Evolutionary conservation across 2,329 filamentous ascomycete species (phyloP), one percentile per base, ranked within the genome.

Genomic region (Ceratocystis papillata): DNA sequence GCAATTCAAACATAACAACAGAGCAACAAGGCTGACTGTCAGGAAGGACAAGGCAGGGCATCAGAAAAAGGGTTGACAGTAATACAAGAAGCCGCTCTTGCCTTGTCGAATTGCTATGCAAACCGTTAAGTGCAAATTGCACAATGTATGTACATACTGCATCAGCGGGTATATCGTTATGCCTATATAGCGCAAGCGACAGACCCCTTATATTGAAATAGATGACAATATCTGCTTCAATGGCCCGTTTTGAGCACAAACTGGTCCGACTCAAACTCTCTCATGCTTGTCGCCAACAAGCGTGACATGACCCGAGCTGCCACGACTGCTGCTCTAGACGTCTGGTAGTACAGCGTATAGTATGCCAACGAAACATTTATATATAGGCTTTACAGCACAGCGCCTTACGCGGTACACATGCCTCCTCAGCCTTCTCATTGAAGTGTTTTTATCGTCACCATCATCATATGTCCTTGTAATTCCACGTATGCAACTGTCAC

Each of bases 41-140:
- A 41, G 37, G 37, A 41, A 41, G 37, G 10, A 41, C 37, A 41
- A 41, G 37, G 37, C 37, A 41, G 12, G 37, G 37, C 37, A 15
- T 41, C 12, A 62, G 46, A 63, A 48, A 63, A 63, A 63, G 61
- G 61, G 61, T 41, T 41, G 37, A 15, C 37, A 15, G 10, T 15
- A 41, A 41, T 41, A 41, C 37, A 41, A 41, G 37, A 12, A 12
- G 37, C 10, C 3, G 37, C 37, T 41, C 37, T 41, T 41, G 37
- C 37, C 37, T 41, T 12, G 12, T 41, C 37, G 10, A 41, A 4
- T 12, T 41, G 37, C 37, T 41, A 41, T 41, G 37, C 37, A 41
- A 12, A 3, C 37, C 10, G 12, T 5, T 2, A 12, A 41, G 12
- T 41, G 37, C 37, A 53, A 12, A 20, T 25, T 22, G 48, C 17